Conservation (phyloP, 176 grass and related monocot species). For the Avena eriantha region DNA sequence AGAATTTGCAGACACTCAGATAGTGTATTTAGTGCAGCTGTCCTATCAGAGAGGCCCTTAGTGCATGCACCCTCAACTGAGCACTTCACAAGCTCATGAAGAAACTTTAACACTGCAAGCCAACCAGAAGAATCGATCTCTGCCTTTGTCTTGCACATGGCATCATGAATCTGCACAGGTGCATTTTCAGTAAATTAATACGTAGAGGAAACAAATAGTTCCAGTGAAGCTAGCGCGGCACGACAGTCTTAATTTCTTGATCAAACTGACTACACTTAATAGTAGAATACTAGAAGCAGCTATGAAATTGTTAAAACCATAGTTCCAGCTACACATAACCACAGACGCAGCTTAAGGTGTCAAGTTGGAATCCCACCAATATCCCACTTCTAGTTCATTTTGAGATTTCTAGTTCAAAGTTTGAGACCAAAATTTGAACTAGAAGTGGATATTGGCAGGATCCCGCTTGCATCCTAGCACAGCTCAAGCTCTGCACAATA, state of each 20-base stretch:
- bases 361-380: no score
- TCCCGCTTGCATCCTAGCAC: no score
- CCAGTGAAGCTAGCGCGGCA: constrained; percentile 2
- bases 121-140: constrained; percentile 68
- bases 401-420: no score
- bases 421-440: no score
- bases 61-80: constrained; percentile 44
- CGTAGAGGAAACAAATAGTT: neutral
- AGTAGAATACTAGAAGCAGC: constrained; percentile 16
- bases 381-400: no score
- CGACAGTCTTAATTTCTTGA: neutral
- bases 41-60: constrained; percentile 44
- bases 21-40: constrained; percentile 44
- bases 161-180: constrained; percentile 70
- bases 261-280: constrained; percentile 17
- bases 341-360: neutral
- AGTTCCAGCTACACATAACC: constrained; percentile 8
- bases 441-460: no score
- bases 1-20: constrained; percentile 73
- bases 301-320: constrained; percentile 12
- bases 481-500: neutral
- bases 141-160: constrained; percentile 65
- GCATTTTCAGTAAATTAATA: constrained; percentile 27
- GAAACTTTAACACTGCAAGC: constrained; percentile 68
- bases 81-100: constrained; percentile 61